Base-by-base conservation (phyloP, 2,329 filamentous ascomycete species). In the Fusarium subglutinans region DNA sequence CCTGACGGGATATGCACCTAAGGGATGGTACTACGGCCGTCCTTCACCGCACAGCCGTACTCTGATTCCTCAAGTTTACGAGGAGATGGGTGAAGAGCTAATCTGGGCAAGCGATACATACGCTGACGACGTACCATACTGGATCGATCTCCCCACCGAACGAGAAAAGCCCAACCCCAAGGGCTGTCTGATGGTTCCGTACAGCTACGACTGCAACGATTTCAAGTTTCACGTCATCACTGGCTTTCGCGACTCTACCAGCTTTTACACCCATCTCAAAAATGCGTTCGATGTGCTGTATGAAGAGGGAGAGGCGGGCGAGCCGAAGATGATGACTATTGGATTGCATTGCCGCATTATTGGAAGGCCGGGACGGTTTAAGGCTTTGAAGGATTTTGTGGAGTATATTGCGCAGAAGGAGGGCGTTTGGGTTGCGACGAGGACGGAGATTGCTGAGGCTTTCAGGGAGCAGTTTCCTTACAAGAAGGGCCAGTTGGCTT, bases 181-280 rank as follows among this genome's bases (percentile, higher is more conserved):
- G 7, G 64, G 61, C 0, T 67, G 61, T 51, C 60, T 67, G 0
- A 67, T 67, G 64, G 55, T 67, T 8, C 62, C 62, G 3, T 53
- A 67, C 17, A 67, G 62, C 35, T 67, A 66, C 26, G 62, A 66
- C 20, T 66, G 64, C 13, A 66, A 66, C 14, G 64, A 67, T 7
- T 67, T 67, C 11, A 67, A 60, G 14, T 66, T 67, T 2, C 40
- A 66, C 6, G 55, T 50, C 1, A 12, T 24, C 8, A 66, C 64
- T 14, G 62, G 64, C 2, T 60, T 67, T 12, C 47, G 35, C 4
- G 62, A 47, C 17, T 40, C 64, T 8, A 43, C 15, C 1, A 50
- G 50, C 2, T 67, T 67, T 26, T 59, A 45, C n/a, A 51, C 44
- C 3, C 64, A 67, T 13, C 17, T 67, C 2, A 66, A 66, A 22